Percentiles rank a stretch among this genome's conserved stretches.
phyloP scores from a whole-genome alignment of 306 rosid species.

The Clitoria ternatea region DNA sequence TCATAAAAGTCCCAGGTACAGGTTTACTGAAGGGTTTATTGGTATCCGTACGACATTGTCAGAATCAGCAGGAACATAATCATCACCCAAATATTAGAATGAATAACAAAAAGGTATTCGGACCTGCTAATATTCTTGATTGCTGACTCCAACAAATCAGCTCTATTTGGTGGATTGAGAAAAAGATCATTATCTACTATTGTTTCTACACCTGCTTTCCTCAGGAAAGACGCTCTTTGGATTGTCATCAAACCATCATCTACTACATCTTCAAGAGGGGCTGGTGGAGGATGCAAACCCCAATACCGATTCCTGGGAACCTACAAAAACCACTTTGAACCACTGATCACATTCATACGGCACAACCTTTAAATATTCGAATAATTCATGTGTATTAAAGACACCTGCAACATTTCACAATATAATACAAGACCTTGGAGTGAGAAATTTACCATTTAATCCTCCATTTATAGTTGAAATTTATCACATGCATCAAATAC shows the following conservation, averaged over 20 bases:
- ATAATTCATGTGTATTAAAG: constrained; percentile 14
- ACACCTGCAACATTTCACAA: constrained; percentile 20
- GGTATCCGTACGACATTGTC: neutral
- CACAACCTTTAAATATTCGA: constrained; percentile 37
- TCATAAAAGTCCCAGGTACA: neutral
- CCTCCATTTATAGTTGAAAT: neutral
- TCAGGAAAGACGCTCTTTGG: constrained; percentile 90
- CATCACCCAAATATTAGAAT: neutral
- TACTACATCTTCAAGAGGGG: constrained; percentile 93
- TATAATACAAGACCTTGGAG: constrained; percentile 17
- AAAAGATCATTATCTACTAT: constrained; percentile 64
- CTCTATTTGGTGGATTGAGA: constrained; percentile 74
- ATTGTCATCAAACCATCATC: constrained; percentile 86
- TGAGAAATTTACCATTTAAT: neutral
- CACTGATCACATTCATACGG: constrained; percentile 35
- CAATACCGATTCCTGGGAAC: constrained; percentile 97
- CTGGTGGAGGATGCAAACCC: constrained; percentile 99
- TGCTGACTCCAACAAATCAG: constrained; percentile 85
- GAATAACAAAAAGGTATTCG: constrained; percentile 12
- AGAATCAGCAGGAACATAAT: neutral
- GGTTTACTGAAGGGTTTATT: no score
- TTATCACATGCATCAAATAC: neutral
- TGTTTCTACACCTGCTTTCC: constrained; percentile 96
- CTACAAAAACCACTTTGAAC: constrained; percentile 55
- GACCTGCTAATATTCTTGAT: constrained; percentile 86